Percentiles rank a stretch among this genome's conserved stretches.
Conservation (phyloP, 208 protist genomes). For the Leishmania aethiopica region DNA sequence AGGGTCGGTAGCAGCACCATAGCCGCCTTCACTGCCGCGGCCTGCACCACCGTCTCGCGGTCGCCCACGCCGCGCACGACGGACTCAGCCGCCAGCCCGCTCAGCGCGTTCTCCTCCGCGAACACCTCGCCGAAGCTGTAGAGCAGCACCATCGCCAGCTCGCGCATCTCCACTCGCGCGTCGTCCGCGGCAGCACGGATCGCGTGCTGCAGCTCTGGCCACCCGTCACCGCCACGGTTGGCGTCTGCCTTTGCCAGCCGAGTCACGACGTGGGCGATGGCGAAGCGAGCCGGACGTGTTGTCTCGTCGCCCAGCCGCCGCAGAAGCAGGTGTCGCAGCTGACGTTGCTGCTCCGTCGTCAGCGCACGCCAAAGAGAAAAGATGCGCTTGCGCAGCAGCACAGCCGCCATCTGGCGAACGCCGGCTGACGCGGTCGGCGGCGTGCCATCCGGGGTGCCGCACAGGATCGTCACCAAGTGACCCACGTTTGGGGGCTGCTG, state of each 20-base stretch:
- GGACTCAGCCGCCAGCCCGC: conserved; percentile 45
- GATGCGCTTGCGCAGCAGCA: conserved; percentile 84
- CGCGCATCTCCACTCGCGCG: conserved; percentile 68
- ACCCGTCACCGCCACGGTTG: conserved; percentile 38
- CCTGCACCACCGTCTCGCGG: conserved; percentile 51
- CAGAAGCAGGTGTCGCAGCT: conserved; percentile 73
- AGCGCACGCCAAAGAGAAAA: conserved; percentile 74
- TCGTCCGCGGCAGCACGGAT: conserved; percentile 48
- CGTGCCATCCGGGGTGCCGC: conserved; percentile 21
- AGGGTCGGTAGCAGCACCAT: conserved; percentile 61
- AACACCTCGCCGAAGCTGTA: conserved; percentile 81
- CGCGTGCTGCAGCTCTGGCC: conserved; percentile 74
- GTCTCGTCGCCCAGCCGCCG: conserved; percentile 65
- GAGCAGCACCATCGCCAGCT: conserved; percentile 85
- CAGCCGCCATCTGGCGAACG: conserved; percentile 79
- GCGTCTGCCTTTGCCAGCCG: conserved; percentile 73
- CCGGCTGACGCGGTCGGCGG: conserved; percentile 37
- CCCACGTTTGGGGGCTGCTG: conserved; percentile 41
- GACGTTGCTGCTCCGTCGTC: conserved; percentile 31
- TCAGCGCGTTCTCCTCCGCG: conserved; percentile 34
- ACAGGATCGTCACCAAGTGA: conserved; percentile 58
- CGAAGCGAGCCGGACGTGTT: conserved; percentile 66
- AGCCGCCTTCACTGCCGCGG: conserved; percentile 63
- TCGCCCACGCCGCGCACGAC: conserved; percentile 73
- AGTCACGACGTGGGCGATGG: conserved; percentile 78